Percentiles rank a stretch among this genome's conserved stretches.
Evolutionary conservation across 2,329 filamentous ascomycete species (phyloP).

Genomic region (Fusarium verticillioides): DNA sequence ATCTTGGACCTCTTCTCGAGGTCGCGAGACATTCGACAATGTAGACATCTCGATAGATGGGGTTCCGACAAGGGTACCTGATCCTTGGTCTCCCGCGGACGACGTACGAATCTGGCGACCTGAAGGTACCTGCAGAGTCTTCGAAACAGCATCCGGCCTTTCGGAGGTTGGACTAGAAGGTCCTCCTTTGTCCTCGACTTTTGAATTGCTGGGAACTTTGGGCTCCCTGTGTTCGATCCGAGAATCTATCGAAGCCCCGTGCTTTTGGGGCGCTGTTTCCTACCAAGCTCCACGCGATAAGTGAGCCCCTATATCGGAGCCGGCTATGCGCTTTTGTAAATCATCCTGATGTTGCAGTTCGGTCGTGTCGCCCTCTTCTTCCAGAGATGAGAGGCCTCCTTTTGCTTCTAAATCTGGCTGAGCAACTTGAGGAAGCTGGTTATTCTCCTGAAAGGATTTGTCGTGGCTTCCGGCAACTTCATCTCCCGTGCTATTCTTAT

Average conservation of each 20-base stretch:
- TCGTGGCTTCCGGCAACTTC: not conserved
- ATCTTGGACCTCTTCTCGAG: not conserved
- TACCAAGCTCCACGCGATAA: not conserved
- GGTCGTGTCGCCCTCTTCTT: not conserved
- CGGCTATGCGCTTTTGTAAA: not conserved
- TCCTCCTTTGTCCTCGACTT: not conserved
- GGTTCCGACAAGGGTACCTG: not conserved
- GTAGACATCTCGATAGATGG: not conserved
- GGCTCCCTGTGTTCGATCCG: not conserved
- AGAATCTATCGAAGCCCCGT: not conserved
- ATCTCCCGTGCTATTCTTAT: not conserved
- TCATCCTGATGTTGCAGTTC: not conserved
- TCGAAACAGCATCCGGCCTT: not conserved
- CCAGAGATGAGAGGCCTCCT: not conserved
- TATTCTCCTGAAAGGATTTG: not conserved
- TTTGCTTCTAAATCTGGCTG: not conserved
- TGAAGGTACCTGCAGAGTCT: not conserved
- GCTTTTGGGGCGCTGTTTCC: not conserved
- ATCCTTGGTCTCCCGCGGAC: not conserved
- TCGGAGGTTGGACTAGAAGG: not conserved
- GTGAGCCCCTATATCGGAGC: not conserved
- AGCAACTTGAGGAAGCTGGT: not conserved
- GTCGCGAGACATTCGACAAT: too few relatives aligned
- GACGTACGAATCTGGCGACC: not conserved
- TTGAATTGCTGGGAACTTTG: not conserved